A percentile compares a stretch with the other conserved stretches of the same genome.
Evolutionary conservation across 78 protist genomes (phyloP).

Genomic region (Dictyostelium brefeldianum): DNA sequence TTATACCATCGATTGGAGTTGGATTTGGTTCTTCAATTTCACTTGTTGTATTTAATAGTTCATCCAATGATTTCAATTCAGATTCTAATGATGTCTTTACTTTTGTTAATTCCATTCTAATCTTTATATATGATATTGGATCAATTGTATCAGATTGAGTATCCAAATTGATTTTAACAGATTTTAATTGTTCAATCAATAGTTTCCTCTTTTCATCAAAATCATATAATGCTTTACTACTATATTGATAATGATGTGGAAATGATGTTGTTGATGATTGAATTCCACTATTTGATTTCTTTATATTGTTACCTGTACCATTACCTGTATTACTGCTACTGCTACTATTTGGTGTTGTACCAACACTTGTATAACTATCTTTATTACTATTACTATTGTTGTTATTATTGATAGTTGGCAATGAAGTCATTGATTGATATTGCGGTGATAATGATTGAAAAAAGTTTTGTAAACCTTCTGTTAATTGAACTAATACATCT

Average conservation of each 20-base stretch:
- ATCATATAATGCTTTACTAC: conserved; percentile 48
- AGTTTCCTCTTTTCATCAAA: conserved; percentile 42
- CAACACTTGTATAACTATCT: conserved; percentile 23
- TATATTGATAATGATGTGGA: conserved; percentile 52
- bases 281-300: background rate
- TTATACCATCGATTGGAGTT: conserved; percentile 62
- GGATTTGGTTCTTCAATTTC: conserved; percentile 23
- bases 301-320: background rate
- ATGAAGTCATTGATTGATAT: conserved; percentile 10
- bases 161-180: conserved; percentile 51
- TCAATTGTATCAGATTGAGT: conserved; percentile 40
- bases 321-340: background rate
- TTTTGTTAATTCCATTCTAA: conserved; percentile 66
- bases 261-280: conserved; percentile 20
- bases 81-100: conserved; percentile 37
- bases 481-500: conserved; percentile 8
- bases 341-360: background rate
- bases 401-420: background rate
- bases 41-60: conserved; percentile 27
- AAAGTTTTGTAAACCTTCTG: conserved; percentile 7
- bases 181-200: conserved; percentile 63
- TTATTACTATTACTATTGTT: background rate
- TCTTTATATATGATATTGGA: conserved; percentile 44
- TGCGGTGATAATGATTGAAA: conserved; percentile 7
- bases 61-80: conserved; percentile 52